These are phyloP conservation scores for Wickerhamiella dianesei DNA, from an alignment of 805 yeast species.

Conservation along the genomic window DNA sequence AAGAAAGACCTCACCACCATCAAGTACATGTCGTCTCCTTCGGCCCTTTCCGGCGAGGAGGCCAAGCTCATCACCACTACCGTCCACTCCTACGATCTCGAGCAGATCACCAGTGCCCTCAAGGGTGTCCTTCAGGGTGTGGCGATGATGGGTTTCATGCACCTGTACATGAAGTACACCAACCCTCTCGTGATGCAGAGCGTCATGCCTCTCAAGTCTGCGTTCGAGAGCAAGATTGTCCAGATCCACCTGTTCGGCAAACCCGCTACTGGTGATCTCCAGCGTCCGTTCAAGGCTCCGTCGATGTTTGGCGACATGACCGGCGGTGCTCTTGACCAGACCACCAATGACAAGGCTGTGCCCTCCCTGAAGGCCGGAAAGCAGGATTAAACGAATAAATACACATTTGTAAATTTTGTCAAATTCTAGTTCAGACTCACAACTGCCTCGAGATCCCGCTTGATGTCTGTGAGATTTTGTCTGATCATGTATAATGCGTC, in stretches of 20 bases:
- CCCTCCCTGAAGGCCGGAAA: conserved; percentile 46
- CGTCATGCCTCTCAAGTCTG: conserved; percentile 77
- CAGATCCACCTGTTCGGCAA: conserved; percentile 77
- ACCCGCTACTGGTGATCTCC: conserved; percentile 76
- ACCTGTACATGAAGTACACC: conserved; percentile 90
- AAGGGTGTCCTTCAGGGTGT: conserved; percentile 76
- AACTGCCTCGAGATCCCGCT: background rate
- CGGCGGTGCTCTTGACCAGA: conserved; percentile 30
- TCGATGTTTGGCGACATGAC: conserved; percentile 54
- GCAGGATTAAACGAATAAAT: background rate
- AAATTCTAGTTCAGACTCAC: background rate
- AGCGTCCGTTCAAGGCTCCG: conserved; percentile 91
- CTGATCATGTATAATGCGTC: background rate
- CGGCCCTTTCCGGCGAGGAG: conserved; percentile 61
- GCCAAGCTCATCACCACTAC: conserved; percentile 65
- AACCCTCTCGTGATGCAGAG: conserved; percentile 94
- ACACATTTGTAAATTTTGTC: background rate
- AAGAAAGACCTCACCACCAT: conserved; percentile 81
- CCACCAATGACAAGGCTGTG: conserved; percentile 62
- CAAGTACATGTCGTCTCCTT: conserved; percentile 79
- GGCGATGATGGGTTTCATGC: conserved; percentile 98
- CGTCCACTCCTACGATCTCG: conserved; percentile 85
- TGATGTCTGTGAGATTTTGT: background rate
- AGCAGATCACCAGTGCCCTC: conserved; percentile 66
- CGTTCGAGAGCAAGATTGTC: conserved; percentile 79